Evolutionary conservation across 257 asterid genomes (phyloP).

Genomic region (Lithospermum erythrorhizon): DNA sequence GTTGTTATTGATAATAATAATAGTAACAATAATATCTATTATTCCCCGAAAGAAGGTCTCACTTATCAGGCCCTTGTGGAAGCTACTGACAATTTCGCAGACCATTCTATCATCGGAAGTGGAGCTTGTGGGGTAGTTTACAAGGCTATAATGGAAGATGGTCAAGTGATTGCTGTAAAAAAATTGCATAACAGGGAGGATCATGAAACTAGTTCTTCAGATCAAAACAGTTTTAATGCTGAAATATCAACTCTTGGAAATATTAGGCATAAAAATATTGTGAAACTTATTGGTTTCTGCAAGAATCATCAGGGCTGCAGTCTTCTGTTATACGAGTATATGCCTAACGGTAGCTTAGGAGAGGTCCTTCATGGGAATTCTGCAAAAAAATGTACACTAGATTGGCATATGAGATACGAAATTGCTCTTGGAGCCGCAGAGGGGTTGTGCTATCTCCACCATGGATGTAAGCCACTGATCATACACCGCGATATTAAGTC

Average conservation of each 20-base stretch:
- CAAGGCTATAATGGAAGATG: slow-evolving; percentile 56
- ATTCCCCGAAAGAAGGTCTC: slow-evolving; percentile 62
- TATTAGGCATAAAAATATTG: slow-evolving; percentile 73
- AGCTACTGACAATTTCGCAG: slow-evolving; percentile 66
- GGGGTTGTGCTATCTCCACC: slow-evolving; percentile 71
- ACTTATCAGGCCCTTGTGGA: slow-evolving; percentile 60
- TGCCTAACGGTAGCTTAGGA: slow-evolving; percentile 82
- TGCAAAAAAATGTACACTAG: slow-evolving; percentile 28
- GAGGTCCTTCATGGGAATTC: slow-evolving; percentile 44
- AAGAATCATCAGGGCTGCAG: slow-evolving; percentile 56
- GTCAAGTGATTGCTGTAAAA: slow-evolving; percentile 67
- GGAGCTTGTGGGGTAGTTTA: slow-evolving; percentile 91
- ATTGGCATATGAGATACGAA: slow-evolving; percentile 59
- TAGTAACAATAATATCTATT: slow-evolving; percentile 27
- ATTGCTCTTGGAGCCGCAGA: slow-evolving; percentile 85
- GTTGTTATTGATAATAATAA: slow-evolving; percentile 10
- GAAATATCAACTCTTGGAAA: slow-evolving; percentile 77
- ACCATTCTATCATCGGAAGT: slow-evolving; percentile 44
- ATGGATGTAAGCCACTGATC: slow-evolving; percentile 75
- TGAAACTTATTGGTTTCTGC: slow-evolving; percentile 62
- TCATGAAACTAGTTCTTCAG: slow-evolving; percentile 31
- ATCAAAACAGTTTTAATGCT: slow-evolving; percentile 61
- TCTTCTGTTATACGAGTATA: slow-evolving; percentile 64
- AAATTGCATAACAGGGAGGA: slow-evolving; percentile 51
- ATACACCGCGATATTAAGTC: slow-evolving; percentile 83